These are phyloP conservation scores for Hyphopichia khmerensis DNA, from an alignment of 1,139 yeast genomes.

Conservation along the genomic window DNA sequence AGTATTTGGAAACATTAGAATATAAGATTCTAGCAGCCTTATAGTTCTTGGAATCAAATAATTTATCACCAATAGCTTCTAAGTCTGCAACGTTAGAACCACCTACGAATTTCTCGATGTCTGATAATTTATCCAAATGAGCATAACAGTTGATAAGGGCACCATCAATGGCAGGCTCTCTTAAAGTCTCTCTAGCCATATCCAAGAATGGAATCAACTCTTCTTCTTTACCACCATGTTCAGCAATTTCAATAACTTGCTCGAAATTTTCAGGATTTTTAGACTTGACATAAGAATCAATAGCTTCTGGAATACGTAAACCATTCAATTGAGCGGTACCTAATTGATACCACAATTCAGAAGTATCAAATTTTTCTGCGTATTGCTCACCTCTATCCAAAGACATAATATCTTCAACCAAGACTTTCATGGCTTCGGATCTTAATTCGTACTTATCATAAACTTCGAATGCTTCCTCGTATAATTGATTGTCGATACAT, in stretches of 20 bases:
- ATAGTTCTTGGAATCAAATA: conserved; percentile 79
- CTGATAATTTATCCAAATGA: conserved; percentile 67
- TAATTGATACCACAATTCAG: conserved; percentile 91
- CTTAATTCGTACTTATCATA: conserved; percentile 82
- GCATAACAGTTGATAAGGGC: conserved; percentile 89
- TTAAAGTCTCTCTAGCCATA: conserved; percentile 91
- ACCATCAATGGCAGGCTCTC: conserved; percentile 92
- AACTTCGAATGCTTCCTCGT: conserved; percentile 93
- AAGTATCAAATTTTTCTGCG: conserved; percentile 83
- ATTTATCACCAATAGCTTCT: conserved; percentile 88
- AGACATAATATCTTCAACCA: conserved; percentile 90
- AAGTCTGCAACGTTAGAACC: conserved; percentile 92
- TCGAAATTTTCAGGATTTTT: conserved; percentile 88
- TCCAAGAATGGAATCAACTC: conserved; percentile 83
- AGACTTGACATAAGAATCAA: conserved; percentile 85
- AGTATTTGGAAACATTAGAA: conserved; percentile 86
- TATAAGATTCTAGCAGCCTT: conserved; percentile 90
- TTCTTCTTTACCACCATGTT: conserved; percentile 94
- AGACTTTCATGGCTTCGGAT: conserved; percentile 80
- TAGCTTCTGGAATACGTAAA: conserved; percentile 87
- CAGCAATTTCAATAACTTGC: conserved; percentile 92
- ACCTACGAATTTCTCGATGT: conserved; percentile 79
- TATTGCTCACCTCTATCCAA: conserved; percentile 93
- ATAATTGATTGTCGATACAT: conserved; percentile 82
- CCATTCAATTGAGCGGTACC: conserved; percentile 98